phyloP scores from a whole-genome alignment of 2,329 filamentous ascomycete genomes.

The Fusarium penzigii region DNA sequence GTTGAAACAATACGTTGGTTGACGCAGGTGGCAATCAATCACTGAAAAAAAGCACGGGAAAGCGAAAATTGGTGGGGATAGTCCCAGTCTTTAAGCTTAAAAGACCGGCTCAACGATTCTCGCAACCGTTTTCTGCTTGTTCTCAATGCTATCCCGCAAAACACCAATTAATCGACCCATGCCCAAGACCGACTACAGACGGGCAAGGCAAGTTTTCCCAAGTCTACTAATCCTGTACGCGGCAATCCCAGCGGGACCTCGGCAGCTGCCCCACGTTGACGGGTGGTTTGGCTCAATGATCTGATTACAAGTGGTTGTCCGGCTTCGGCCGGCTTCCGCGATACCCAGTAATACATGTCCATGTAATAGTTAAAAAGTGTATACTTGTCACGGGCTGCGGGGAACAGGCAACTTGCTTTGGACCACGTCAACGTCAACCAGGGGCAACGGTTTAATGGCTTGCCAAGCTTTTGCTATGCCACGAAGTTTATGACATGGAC shows the following conservation, averaged over 20 bases:
- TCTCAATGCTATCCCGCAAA: too few species aligned
- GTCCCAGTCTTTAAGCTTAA: constrained; percentile 22
- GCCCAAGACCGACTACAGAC: constrained; percentile 3
- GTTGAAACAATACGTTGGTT: not conserved
- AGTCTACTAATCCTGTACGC: not conserved
- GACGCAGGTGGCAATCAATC: constrained; percentile 12
- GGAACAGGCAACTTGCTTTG: not conserved
- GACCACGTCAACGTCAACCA: not conserved
- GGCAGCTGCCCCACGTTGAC: constrained; percentile 10
- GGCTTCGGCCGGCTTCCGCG: constrained; percentile 24
- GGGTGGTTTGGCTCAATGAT: constrained; percentile 18
- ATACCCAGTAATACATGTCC: too few species aligned
- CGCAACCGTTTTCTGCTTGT: too few species aligned
- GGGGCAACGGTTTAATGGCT: too few species aligned
- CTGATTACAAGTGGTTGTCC: constrained; percentile 17
- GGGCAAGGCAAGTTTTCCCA: too few species aligned
- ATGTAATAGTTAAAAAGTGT: too few species aligned
- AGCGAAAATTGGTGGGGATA: constrained; percentile 8
- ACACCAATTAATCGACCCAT: not conserved
- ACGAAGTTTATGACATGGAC: too few species aligned
- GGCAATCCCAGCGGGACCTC: constrained; percentile 17
- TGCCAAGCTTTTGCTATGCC: too few species aligned
- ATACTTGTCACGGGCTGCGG: not conserved
- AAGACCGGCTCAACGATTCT: too few species aligned
- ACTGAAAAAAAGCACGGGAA: not conserved